These are phyloP conservation scores for Zasmidium angulare DNA, from an alignment of 2,329 filamentous ascomycete species.

Conservation along the genomic window DNA sequence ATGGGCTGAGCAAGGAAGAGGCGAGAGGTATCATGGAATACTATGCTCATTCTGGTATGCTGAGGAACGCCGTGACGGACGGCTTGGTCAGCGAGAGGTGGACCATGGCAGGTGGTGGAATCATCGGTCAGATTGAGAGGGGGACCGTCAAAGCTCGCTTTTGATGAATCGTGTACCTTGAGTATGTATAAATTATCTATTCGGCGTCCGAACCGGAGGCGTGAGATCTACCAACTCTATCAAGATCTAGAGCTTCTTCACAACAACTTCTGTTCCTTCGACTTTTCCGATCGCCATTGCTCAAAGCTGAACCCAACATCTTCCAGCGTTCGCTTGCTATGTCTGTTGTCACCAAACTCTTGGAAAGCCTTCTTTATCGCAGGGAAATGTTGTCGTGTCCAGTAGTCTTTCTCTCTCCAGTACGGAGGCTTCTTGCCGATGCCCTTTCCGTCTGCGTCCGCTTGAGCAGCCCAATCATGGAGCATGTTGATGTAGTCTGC, in stretches of 20 bases:
- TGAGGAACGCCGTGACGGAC: slow-evolving; percentile 70
- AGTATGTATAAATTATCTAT: not conserved
- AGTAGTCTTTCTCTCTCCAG: slow-evolving; percentile 71
- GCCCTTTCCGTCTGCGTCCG: slow-evolving; percentile 32
- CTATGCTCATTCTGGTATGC: slow-evolving; percentile 81
- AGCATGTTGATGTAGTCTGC: slow-evolving; percentile 69
- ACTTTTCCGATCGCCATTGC: slow-evolving; percentile 30
- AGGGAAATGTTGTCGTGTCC: slow-evolving; percentile 68
- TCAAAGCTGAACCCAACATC: slow-evolving; percentile 62
- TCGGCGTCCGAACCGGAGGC: not conserved
- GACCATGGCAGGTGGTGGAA: slow-evolving; percentile 76
- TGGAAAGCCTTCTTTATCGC: slow-evolving; percentile 73
- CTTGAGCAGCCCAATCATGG: slow-evolving; percentile 59
- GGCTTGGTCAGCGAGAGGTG: slow-evolving; percentile 75
- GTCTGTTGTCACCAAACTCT: slow-evolving; percentile 57
- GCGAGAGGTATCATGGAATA: slow-evolving; percentile 84
- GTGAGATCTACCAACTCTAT: not conserved
- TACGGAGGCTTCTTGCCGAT: slow-evolving; percentile 65
- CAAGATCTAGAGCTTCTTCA: not conserved
- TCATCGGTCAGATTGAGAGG: slow-evolving; percentile 83
- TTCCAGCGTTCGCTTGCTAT: slow-evolving; percentile 61
- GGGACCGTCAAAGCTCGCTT: slow-evolving; percentile 51
- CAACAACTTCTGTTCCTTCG: slow-evolving; percentile 2
- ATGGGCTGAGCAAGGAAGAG: slow-evolving; percentile 71
- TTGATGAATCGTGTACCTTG: slow-evolving; percentile 8